Evolutionary conservation across 139 green algal genomes (phyloP).

Genomic region (Ulvella scutata): DNA sequence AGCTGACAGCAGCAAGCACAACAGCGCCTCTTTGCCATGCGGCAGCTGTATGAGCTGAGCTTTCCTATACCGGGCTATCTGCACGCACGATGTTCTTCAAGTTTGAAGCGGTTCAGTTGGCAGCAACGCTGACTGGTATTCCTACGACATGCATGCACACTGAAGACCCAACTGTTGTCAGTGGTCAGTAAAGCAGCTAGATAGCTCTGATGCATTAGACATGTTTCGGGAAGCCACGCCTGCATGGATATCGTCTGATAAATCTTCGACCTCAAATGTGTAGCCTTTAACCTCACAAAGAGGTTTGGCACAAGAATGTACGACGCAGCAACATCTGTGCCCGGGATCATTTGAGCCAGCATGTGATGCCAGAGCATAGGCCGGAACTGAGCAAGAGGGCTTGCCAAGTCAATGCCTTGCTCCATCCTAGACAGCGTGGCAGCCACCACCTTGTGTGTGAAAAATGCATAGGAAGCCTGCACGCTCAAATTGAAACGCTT

Average conservation of each 20-base stretch:
- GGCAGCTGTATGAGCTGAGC: not conserved
- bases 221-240: too few species aligned
- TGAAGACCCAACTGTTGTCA: too few species aligned
- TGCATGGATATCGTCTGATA: too few species aligned
- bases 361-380: not conserved
- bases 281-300: not conserved
- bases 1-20: not conserved
- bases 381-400: not conserved
- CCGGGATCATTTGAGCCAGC: not conserved
- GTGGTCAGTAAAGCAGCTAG: too few species aligned
- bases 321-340: not conserved
- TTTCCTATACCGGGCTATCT: too few species aligned
- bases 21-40: not conserved
- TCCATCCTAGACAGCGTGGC: not conserved
- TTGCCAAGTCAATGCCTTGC: not conserved
- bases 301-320: not conserved
- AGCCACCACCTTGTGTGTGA: not conserved
- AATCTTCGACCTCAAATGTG: too few species aligned
- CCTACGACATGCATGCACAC: too few species aligned
- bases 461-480: not conserved
- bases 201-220: too few species aligned
- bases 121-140: too few species aligned
- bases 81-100: too few species aligned
- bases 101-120: too few species aligned
- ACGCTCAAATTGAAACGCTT: too few species aligned